Evolutionary conservation across 2,329 filamentous ascomycete species (phyloP).

Genomic region (Fusarium coicis): DNA sequence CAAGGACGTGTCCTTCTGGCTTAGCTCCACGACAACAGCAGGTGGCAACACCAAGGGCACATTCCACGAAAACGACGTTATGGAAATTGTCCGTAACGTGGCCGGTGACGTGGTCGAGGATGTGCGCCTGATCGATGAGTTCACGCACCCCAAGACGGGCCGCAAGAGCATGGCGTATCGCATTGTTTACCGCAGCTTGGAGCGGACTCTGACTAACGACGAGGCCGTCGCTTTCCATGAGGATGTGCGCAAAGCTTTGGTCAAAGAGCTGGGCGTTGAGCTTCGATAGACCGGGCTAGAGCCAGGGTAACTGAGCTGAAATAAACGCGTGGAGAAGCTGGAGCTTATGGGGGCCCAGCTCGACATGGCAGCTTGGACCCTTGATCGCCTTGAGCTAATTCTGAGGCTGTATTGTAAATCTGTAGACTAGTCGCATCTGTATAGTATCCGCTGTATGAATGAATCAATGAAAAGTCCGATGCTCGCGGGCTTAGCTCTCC

Average conservation of each 20-base stretch:
- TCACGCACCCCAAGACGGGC: constrained; percentile 86
- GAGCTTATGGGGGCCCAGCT: constrained; percentile 30
- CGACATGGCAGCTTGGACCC: constrained; percentile 23
- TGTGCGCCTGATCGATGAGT: constrained; percentile 85
- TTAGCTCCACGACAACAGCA: constrained; percentile 60
- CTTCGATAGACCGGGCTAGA: constrained; percentile 44
- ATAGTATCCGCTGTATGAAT: constrained; percentile 13
- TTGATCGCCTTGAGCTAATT: not conserved
- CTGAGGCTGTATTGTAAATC: constrained; percentile 19
- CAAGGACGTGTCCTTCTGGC: constrained; percentile 96
- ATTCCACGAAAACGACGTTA: constrained; percentile 96
- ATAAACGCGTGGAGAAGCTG: constrained; percentile 36
- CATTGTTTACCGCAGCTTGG: constrained; percentile 92
- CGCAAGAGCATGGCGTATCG: constrained; percentile 89
- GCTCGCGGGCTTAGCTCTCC: not conserved
- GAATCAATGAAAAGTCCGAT: not conserved
- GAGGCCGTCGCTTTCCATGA: constrained; percentile 84
- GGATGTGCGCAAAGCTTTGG: constrained; percentile 71
- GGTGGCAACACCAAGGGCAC: constrained; percentile 58
- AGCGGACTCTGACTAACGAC: constrained; percentile 86
- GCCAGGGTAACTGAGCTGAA: constrained; percentile 28
- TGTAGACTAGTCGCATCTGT: constrained; percentile 29
- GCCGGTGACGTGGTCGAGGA: constrained; percentile 89
- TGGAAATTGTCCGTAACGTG: constrained; percentile 90
- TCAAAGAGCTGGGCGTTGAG: constrained; percentile 80